These are phyloP conservation scores for Globisporangium solare DNA, from an alignment of 352 stramenopile genomes.

Conservation along the genomic window DNA sequence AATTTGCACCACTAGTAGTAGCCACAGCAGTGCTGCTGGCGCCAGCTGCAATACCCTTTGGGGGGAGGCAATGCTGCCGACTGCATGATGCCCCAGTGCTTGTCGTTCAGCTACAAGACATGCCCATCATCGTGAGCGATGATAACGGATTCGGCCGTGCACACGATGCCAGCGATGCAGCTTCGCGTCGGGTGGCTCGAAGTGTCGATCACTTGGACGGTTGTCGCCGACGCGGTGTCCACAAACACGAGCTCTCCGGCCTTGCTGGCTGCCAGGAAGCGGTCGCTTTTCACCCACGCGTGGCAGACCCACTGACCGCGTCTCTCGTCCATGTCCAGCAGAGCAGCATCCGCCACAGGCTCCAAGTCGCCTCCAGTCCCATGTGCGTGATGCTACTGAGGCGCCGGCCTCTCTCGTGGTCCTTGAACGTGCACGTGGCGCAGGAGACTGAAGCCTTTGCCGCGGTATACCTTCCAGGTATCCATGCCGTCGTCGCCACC, in stretches of 20 bases:
- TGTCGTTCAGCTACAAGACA: conserved; percentile 44
- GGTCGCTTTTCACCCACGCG: conserved; percentile 45
- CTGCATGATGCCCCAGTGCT: conserved; percentile 39
- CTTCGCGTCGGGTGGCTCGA: conserved; percentile 31
- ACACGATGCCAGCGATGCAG: conserved; percentile 43
- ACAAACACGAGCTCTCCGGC: conserved; percentile 54
- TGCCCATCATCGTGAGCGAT: conserved; percentile 43
- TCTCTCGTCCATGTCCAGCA: conserved; percentile 44
- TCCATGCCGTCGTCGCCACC: conserved; percentile 57
- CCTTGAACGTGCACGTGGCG: conserved; percentile 19
- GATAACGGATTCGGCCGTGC: conserved; percentile 45
- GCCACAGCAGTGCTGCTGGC: too few species aligned
- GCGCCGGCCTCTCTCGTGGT: neutral
- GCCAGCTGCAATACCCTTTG: neutral
- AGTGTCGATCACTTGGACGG: conserved; percentile 28
- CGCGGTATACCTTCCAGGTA: conserved; percentile 64
- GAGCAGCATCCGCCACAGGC: conserved; percentile 5
- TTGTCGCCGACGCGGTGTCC: conserved; percentile 23
- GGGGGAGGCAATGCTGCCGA: conserved; percentile 23
- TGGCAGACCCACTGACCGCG: conserved; percentile 46
- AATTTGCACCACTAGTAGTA: too few species aligned
- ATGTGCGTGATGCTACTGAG: neutral
- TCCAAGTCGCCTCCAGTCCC: neutral
- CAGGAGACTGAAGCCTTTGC: conserved; percentile 23
- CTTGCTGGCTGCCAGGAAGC: conserved; percentile 43